Percentiles rank a stretch among this genome's conserved stretches.
These are phyloP conservation scores for Trametes hirsuta DNA, from an alignment of 1,284 basidiomycete species.

Conservation along the genomic window DNA sequence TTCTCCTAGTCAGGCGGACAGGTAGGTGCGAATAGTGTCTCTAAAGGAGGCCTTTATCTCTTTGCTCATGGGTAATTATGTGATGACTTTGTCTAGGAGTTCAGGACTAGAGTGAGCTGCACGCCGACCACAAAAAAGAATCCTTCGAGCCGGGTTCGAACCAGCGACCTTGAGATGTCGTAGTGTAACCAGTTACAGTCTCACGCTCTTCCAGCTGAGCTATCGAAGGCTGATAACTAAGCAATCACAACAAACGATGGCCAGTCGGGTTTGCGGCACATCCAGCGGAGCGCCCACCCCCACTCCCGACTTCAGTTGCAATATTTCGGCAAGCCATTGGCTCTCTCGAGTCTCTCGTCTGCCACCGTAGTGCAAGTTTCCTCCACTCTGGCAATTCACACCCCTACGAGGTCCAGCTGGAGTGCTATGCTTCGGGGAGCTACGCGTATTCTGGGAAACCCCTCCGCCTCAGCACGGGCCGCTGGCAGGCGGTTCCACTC, in stretches of 20 bases:
- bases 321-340: not conserved
- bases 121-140: not conserved
- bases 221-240: not conserved
- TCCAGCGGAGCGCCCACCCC: not conserved
- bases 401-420: no score
- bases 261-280: not conserved
- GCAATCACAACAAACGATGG: not conserved
- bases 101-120: not conserved
- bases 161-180: not conserved
- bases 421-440: conserved; percentile 19
- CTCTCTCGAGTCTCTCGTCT: not conserved
- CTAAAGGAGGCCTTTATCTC: no score
- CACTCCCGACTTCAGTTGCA: no score
- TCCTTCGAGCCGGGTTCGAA: not conserved
- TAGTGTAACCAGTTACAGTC: not conserved
- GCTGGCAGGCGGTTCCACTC: conserved; percentile 19
- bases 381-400: no score
- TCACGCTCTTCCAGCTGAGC: conserved; percentile 1
- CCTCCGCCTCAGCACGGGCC: not conserved
- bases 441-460: conserved; percentile 3
- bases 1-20: no score
- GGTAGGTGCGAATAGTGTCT: no score
- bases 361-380: not conserved
- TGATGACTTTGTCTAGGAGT: not conserved
- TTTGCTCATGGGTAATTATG: not conserved